Evolutionary conservation across 768 basidiomycete species (phyloP), one percentile per base, ranked within the genome.

Genomic region (Pleurotus pulmonarius): DNA sequence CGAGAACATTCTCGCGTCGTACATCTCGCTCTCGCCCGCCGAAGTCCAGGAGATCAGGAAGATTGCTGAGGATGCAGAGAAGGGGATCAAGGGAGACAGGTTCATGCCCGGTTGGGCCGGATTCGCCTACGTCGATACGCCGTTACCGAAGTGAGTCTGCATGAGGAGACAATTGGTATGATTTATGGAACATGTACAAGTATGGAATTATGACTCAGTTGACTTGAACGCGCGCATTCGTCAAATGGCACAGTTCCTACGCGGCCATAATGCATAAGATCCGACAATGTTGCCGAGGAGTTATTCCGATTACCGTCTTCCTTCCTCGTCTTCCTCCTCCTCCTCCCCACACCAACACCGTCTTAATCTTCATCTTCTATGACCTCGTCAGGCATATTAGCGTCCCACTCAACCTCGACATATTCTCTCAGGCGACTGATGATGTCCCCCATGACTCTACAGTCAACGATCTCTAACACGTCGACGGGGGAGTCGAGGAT

Each of bases 1-100:
- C 22, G 80, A 83, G 59, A 83, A 83, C 49, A 29, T 76, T n/a
- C 70, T 51, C 0, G 73, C 76, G 2, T 61, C 64, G 1, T 58
- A 64, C 7, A 56, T 80, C 3, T 61, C 59, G 5, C 70, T 81
- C 16, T 62, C 60, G 9, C 47, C 65, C 0, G 72, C 77, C n/a
- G 75, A 75, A 2, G 61, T 79, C 6, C 59, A 64, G 18, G 68
- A 68, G 46, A 64, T 81, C 1, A 64, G 77, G 5, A 61, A 48
- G 2, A 58, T 75, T 8, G 75, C 75, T 3, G 68, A 70, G 12
- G 64, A 65, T 13, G 73, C 70, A 1, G 70, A 71, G 44, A 67
- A 59, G 3, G 56, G 46, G 26, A 59, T 51, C 51, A 40, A 56
- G 38, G 70, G 68, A 1, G 69, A 70, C 13, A 63, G 75, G n/a